Conservation (phyloP, 2,329 filamentous ascomycete species). For the Colletotrichum plurivorum region DNA sequence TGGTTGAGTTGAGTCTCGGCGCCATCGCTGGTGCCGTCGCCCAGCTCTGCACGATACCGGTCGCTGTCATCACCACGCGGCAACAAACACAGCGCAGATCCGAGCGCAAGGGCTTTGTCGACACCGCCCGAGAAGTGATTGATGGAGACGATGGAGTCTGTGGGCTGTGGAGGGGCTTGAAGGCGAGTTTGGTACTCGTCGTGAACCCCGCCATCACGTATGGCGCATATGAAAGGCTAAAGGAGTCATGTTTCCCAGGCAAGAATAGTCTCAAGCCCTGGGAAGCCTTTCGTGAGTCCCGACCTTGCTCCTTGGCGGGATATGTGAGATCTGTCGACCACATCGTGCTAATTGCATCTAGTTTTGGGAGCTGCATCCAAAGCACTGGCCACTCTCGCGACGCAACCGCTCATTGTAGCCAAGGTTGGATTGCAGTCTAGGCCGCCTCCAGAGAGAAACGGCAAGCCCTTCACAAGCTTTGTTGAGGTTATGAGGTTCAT, state of each 20-base stretch:
- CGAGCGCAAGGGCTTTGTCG: conserved; percentile 88
- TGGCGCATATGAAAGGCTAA: conserved; percentile 92
- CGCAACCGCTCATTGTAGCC: conserved; percentile 96
- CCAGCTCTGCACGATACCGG: conserved; percentile 96
- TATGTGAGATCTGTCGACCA: background rate
- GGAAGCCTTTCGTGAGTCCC: conserved; percentile 84
- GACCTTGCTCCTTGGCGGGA: background rate
- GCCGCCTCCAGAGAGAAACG: conserved; percentile 85
- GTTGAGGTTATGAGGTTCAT: conserved; percentile 96
- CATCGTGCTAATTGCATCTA: conserved; percentile 50
- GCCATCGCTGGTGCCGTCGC: conserved; percentile 91
- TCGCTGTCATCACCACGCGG: conserved; percentile 93
- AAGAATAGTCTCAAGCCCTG: conserved; percentile 82
- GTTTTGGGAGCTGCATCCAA: conserved; percentile 96
- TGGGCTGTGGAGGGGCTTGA: conserved; percentile 94
- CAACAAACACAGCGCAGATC: conserved; percentile 92
- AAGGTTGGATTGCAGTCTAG: conserved; percentile 97
- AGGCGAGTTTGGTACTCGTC: conserved; percentile 94
- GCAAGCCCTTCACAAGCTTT: conserved; percentile 94
- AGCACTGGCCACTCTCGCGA: conserved; percentile 88
- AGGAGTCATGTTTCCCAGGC: conserved; percentile 82
- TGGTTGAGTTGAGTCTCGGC: conserved; percentile 86
- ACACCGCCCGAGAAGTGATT: conserved; percentile 90
- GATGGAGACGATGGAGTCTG: conserved; percentile 90
- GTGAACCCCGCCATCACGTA: conserved; percentile 98